Conservation (phyloP, 176 grass and related monocot genomes). For the Sorghum bicolor region DNA sequence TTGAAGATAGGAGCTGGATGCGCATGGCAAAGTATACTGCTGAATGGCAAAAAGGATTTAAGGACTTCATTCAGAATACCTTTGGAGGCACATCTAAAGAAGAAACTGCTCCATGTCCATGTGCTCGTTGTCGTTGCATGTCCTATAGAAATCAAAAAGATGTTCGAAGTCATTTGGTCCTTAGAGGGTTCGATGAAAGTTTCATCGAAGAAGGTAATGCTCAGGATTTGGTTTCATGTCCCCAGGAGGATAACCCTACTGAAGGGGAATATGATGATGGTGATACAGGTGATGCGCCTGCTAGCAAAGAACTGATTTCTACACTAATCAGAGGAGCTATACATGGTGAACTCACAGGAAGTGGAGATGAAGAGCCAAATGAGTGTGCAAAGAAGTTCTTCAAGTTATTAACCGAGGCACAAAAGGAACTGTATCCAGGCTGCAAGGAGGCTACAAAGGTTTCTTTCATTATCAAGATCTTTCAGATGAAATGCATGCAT, state of each 20-base stretch:
- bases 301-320: not conserved
- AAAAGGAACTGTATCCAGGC: not conserved
- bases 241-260: not conserved
- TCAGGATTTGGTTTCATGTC: not conserved
- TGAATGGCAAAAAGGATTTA: not conserved
- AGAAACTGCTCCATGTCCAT: not conserved
- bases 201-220: not conserved
- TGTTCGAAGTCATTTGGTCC: not conserved
- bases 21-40: not conserved
- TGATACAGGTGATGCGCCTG: too few relatives aligned
- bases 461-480: not conserved
- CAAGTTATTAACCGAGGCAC: not conserved
- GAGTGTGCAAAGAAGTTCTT: not conserved
- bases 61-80: not conserved
- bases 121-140: not conserved
- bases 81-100: not conserved
- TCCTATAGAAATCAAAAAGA: not conserved
- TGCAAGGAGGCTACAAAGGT: not conserved
- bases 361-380: not conserved
- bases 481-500: not conserved
- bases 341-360: not conserved
- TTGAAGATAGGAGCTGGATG: not conserved
- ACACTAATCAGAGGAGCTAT: not conserved
- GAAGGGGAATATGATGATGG: not conserved
- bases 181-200: not conserved